phyloP scores from a whole-genome alignment of 495 filamentous ascomycete genomes.

The Trichoderma erinaceum region DNA sequence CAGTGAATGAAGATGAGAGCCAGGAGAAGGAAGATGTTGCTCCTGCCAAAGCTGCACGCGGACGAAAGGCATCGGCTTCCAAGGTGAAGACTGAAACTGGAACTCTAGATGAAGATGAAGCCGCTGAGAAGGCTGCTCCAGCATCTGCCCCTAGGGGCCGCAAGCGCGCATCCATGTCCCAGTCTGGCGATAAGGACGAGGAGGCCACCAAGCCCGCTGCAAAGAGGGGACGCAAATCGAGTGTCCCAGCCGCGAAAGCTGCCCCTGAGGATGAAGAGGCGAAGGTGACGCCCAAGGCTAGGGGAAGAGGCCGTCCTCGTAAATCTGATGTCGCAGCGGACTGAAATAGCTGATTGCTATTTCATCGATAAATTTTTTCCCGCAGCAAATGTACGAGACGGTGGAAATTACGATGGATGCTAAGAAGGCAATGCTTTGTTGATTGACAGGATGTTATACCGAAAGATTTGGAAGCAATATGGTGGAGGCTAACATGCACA shows the following conservation, averaged over 20 bases:
- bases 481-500: too few species aligned
- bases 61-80: neutral
- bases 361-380: neutral
- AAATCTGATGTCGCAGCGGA: neutral
- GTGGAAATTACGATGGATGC: too few species aligned
- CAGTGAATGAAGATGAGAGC: constrained; percentile 24
- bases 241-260: neutral
- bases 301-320: neutral
- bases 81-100: neutral
- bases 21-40: constrained; percentile 21
- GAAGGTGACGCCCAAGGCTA: constrained; percentile 20
- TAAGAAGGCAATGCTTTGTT: too few species aligned
- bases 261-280: constrained; percentile 13
- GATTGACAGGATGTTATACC: too few species aligned
- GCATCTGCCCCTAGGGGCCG: neutral
- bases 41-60: neutral
- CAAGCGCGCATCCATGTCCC: neutral
- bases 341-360: neutral
- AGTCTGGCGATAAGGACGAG: neutral
- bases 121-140: constrained; percentile 1
- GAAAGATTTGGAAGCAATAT: too few species aligned
- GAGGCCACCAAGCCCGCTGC: constrained; percentile 2
- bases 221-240: constrained; percentile 15
- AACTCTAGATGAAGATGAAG: constrained; percentile 2
- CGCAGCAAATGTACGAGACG: neutral